A percentile compares a stretch with the other conserved stretches of the same genome.
Conservation (phyloP, 2,329 filamentous ascomycete species). For the Penicillium psychrosexuale region DNA sequence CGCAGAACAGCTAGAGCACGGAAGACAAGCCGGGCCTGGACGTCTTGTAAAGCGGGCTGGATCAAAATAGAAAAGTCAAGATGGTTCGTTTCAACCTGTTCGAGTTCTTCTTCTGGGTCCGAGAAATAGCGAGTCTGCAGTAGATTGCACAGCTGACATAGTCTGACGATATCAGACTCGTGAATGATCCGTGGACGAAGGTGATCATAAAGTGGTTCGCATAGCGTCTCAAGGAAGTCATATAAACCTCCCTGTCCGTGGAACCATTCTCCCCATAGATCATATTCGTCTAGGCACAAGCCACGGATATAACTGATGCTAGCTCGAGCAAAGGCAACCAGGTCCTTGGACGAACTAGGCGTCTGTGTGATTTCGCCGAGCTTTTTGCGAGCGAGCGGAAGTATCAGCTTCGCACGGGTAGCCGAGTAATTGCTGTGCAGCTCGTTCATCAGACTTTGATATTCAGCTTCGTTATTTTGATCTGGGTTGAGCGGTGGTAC, state of each 20-base stretch:
- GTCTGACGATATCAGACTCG: constrained; percentile 62
- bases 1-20: constrained; percentile 61
- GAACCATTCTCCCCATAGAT: constrained; percentile 66
- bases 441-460: constrained; percentile 64
- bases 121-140: constrained; percentile 65
- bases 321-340: constrained; percentile 62
- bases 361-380: constrained; percentile 54
- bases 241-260: constrained; percentile 61
- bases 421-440: constrained; percentile 62
- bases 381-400: constrained; percentile 62
- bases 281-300: constrained; percentile 65
- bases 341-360: constrained; percentile 59
- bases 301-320: constrained; percentile 65
- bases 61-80: constrained; percentile 63
- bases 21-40: constrained; percentile 65
- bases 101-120: constrained; percentile 54
- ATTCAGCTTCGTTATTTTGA: constrained; percentile 59
- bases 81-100: constrained; percentile 50
- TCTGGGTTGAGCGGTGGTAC: constrained; percentile 59
- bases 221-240: constrained; percentile 64
- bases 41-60: constrained; percentile 64
- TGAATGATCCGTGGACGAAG: constrained; percentile 64
- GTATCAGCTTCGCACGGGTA: constrained; percentile 56
- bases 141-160: constrained; percentile 65
- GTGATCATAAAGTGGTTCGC: constrained; percentile 66